phyloP scores from a whole-genome alignment of 129 eudicot species.

The Chrysanthemum lavandulifolium region DNA sequence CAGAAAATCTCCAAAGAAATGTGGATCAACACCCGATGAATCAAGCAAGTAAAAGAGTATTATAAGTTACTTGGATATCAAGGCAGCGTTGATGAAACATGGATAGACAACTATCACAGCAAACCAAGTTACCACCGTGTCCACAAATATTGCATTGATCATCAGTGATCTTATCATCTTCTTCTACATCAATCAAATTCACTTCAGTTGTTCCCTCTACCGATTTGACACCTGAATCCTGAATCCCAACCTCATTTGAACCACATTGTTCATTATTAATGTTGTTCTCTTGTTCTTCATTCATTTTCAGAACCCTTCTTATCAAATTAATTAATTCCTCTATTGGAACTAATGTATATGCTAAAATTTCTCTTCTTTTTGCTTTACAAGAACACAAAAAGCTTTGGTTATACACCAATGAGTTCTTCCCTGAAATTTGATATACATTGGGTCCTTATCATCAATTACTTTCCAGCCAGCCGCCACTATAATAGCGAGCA shows the following conservation, averaged over 20 bases:
- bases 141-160: conserved; percentile 75
- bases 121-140: conserved; percentile 84
- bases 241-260: conserved; percentile 1
- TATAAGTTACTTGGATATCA: conserved; percentile 48
- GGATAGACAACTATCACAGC: conserved; percentile 88
- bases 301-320: conserved; percentile 18
- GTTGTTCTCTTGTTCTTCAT: too few species aligned
- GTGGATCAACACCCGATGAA: too few species aligned
- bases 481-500: too few species aligned
- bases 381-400: conserved; percentile 44
- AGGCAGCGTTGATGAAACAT: conserved; percentile 79
- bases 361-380: conserved; percentile 33
- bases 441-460: too few species aligned
- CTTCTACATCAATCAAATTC: not conserved
- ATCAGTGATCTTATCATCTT: conserved; percentile 49
- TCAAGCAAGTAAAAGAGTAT: not conserved
- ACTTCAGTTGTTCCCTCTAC: conserved; percentile 17
- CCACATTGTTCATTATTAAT: too few species aligned
- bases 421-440: conserved; percentile 30
- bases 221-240: not conserved
- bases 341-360: conserved; percentile 64
- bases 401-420: conserved; percentile 82
- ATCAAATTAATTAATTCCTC: conserved; percentile 51
- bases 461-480: too few species aligned
- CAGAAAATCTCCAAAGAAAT: too few species aligned